Base-by-base conservation (phyloP, 2,329 filamentous ascomycete genomes). In the Curvularia hawaiiensis region DNA sequence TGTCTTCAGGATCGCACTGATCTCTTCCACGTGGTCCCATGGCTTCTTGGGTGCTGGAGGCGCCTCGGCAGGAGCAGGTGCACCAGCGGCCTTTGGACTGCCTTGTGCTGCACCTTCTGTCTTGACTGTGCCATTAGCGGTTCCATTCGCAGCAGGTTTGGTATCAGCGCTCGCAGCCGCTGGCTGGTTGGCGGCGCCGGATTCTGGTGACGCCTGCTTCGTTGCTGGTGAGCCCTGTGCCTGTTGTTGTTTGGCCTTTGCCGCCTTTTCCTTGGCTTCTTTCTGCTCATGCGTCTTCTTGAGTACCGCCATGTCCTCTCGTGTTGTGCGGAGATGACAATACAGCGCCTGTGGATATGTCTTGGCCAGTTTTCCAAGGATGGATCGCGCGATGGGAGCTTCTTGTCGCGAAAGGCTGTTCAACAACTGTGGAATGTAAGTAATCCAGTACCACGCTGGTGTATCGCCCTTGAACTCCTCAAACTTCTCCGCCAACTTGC, bases 381-480 rank as follows among this genome's bases (percentile, higher is more conserved):
- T 91, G 50, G 87, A 86, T 73, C 95, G 90, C 44, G 94, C 91
- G 47, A 96, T 89, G 4, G 88, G 87, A 12, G 92, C 94, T 77
- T 99, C 96, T 67, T 94, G 93, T 71, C 97, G 89, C 2, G 91
- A 91, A 50, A 99, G 83, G 51, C 94, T 95, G 43, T 92, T 94
- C 31, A 99, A 85, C 41, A 99, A 84, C 77, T 99, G 95, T 18
- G 95, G 95, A 62, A 99, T 98, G 75, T 96, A 99, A 0, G 94
- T 98, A 66, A 98, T 97, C 95, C 95, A 99, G 79, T 98, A 99
- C 95, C 95, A 99, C 12, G 96, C 92, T 0, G 93, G 92, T 2
- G 92, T 96, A 67, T 99, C 96, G 50, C 95, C 95, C 81, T 98
- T 97, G 80, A 95, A 99, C 66, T 94, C 91, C 64, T 97, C 92